Evolutionary conservation across 495 filamentous ascomycete genomes (phyloP).

Genomic region (Glarea lozoyensis): DNA sequence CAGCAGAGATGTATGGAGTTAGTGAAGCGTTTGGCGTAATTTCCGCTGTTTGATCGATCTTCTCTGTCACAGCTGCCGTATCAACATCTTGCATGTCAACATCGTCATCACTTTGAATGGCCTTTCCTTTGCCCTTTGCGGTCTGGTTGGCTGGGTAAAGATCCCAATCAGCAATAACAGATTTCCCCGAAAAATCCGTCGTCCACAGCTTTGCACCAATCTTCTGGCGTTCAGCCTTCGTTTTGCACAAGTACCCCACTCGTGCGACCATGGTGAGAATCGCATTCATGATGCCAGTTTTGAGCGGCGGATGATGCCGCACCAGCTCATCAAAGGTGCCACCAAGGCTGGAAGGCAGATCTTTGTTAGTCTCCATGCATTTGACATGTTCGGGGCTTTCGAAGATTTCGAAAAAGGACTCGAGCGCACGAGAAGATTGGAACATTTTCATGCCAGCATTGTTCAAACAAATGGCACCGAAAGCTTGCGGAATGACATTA

Average conservation of each 20-base stretch:
- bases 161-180: conserved; percentile 40
- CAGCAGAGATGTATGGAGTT: conserved; percentile 62
- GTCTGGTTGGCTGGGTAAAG: conserved; percentile 17
- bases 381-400: conserved; percentile 86
- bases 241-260: conserved; percentile 59
- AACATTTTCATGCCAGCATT: conserved; percentile 84
- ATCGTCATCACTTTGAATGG: conserved; percentile 32
- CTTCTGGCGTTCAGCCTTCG: conserved; percentile 54
- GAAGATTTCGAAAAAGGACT: conserved; percentile 88
- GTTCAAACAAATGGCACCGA: conserved; percentile 92
- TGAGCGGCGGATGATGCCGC: conserved; percentile 82
- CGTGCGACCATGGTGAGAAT: conserved; percentile 77
- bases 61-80: not conserved
- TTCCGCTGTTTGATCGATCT: not conserved
- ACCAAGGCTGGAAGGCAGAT: conserved; percentile 58
- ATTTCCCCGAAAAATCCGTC: conserved; percentile 33
- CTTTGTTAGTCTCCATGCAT: conserved; percentile 62
- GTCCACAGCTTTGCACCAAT: conserved; percentile 75
- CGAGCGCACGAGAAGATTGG: conserved; percentile 68
- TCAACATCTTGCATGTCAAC: conserved; percentile 48
- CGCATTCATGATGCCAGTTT: conserved; percentile 66
- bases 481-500: conserved; percentile 70
- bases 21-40: conserved; percentile 17
- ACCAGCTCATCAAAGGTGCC: conserved; percentile 88
- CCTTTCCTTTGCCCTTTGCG: conserved; percentile 31